Percentiles rank a stretch among this genome's conserved stretches.
phyloP scores from a whole-genome alignment of 768 basidiomycete species.

The Russula sp. region DNA sequence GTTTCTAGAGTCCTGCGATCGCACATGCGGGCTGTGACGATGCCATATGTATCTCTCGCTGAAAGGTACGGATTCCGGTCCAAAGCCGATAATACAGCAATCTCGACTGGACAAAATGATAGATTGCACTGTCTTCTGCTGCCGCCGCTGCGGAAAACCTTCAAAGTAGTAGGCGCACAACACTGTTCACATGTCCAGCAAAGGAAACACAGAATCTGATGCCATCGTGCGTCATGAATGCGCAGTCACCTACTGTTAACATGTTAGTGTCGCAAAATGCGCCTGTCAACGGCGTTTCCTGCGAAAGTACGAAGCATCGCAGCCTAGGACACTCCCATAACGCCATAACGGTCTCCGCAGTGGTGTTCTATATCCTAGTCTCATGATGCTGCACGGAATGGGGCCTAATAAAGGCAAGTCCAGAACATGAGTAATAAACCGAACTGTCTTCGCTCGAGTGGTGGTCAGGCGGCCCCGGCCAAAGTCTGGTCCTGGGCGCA shows the following conservation, averaged over 20 bases:
- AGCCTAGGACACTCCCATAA: background rate
- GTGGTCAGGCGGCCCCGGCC: background rate
- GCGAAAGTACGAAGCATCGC: background rate
- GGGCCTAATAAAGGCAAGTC: background rate
- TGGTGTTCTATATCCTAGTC: background rate
- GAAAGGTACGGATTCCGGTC: background rate
- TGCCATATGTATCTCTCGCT: background rate
- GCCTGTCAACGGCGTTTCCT: background rate
- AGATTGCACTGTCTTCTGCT: too few species aligned
- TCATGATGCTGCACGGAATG: background rate
- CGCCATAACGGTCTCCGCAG: background rate
- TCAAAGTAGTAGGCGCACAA: background rate
- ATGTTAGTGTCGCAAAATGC: background rate
- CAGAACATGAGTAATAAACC: background rate
- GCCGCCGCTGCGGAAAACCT: constrained; percentile 1
- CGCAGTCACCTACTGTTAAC: background rate
- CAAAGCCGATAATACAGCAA: background rate
- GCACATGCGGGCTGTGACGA: background rate
- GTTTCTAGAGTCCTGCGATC: too few species aligned
- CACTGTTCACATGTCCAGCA: background rate
- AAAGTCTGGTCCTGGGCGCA: background rate
- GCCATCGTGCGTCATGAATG: background rate
- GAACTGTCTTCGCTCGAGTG: background rate
- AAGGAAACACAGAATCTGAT: background rate
- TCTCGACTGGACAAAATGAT: background rate